phyloP scores from a whole-genome alignment of 2,329 filamentous ascomycete genomes.

The Fusarium musae region DNA sequence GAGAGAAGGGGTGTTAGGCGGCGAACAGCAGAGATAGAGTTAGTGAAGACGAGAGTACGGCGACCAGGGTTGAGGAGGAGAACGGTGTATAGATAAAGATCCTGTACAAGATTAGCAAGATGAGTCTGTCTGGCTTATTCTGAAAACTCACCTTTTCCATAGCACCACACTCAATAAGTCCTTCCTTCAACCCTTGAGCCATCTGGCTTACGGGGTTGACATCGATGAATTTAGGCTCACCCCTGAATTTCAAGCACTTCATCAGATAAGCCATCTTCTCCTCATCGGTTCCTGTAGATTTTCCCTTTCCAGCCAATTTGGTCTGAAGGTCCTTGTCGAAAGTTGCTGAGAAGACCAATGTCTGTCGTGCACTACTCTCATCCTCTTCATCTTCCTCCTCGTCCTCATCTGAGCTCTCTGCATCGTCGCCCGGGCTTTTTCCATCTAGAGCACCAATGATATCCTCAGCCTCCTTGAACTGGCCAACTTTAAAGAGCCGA shows the following conservation, averaged over 20 bases:
- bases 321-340: conserved; percentile 93
- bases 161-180: conserved; percentile 88
- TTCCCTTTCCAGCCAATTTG: conserved; percentile 84
- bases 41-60: conserved; percentile 91
- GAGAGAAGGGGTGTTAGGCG: conserved; percentile 86
- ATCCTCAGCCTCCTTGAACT: conserved; percentile 94
- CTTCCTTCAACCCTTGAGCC: conserved; percentile 86
- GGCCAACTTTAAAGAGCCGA: conserved; percentile 87
- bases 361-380: conserved; percentile 70
- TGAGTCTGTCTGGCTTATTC: too few species aligned
- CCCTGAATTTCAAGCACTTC: conserved; percentile 87
- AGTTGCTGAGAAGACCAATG: conserved; percentile 95
- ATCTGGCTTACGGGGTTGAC: conserved; percentile 90
- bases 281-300: conserved; percentile 67
- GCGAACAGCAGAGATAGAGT: conserved; percentile 92
- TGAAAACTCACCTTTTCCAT: conserved; percentile 81
- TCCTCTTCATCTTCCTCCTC: conserved; percentile 60
- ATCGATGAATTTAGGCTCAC: conserved; percentile 90
- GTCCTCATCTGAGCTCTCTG: conserved; percentile 62
- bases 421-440: conserved; percentile 68
- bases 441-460: conserved; percentile 85
- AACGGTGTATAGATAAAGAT: conserved; percentile 91
- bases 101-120: conserved; percentile 57
- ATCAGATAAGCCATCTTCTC: conserved; percentile 94
- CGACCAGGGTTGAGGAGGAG: conserved; percentile 83